Percentiles rank a stretch among this genome's conserved stretches.
These are phyloP conservation scores for Pseudocercospora crystallina DNA, from an alignment of 2,329 filamentous ascomycete genomes.

Conservation along the genomic window DNA sequence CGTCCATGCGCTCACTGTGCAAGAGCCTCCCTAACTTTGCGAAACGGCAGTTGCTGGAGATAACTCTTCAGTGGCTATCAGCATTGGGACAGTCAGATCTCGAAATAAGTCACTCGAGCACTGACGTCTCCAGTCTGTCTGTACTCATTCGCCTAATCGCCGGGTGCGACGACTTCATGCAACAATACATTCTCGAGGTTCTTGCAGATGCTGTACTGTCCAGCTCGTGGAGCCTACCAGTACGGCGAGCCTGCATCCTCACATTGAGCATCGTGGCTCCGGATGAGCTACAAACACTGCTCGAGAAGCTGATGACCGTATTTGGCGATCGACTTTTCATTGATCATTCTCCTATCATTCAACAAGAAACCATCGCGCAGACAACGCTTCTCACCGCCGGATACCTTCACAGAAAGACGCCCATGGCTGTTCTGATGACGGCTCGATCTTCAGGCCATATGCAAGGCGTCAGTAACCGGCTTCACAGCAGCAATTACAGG, in stretches of 20 bases:
- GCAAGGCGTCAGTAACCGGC: constrained; percentile 77
- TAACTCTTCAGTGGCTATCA: constrained; percentile 34
- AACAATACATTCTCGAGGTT: constrained; percentile 23
- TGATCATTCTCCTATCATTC: constrained; percentile 75
- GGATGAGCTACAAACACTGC: constrained; percentile 50
- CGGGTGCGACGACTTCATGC: constrained; percentile 16
- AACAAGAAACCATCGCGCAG: constrained; percentile 87
- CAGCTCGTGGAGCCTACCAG: constrained; percentile 20
- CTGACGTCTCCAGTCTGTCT: constrained; percentile 13
- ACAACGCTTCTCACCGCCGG: constrained; percentile 74
- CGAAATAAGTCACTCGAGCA: background rate
- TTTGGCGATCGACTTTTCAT: constrained; percentile 89
- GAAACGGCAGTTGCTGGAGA: constrained; percentile 46
- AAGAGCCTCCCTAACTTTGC: constrained; percentile 18
- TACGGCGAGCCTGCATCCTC: constrained; percentile 31
- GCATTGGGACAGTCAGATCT: background rate
- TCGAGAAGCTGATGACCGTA: constrained; percentile 68
- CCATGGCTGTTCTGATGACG: constrained; percentile 66
- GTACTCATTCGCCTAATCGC: constrained; percentile 18
- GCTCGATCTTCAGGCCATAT: constrained; percentile 73
- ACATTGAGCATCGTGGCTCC: constrained; percentile 21
- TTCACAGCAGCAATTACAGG: constrained; percentile 71
- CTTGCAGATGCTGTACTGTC: constrained; percentile 26
- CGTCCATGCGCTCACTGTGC: background rate
- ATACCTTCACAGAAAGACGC: constrained; percentile 66